phyloP scores from a whole-genome alignment of 495 filamentous ascomycete genomes.

The Cenococcum geophilum region DNA sequence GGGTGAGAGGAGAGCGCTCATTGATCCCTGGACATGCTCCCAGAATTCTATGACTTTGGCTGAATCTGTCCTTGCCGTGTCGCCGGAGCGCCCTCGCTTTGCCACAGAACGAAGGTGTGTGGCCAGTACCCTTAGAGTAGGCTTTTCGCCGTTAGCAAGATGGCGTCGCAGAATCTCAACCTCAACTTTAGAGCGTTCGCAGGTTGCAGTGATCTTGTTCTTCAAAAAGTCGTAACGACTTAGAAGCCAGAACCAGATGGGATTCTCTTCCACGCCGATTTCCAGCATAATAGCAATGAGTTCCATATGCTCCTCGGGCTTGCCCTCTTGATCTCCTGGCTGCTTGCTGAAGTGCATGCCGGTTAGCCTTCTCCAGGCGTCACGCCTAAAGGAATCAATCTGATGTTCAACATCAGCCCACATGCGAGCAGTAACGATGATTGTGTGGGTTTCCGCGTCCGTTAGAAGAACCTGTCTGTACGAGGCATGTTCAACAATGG shows the following conservation, averaged over 20 bases:
- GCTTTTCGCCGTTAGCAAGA: constrained; percentile 65
- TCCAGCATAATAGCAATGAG: constrained; percentile 82
- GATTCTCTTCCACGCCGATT: constrained; percentile 89
- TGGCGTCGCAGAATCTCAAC: constrained; percentile 83
- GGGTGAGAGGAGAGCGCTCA: constrained; percentile 63
- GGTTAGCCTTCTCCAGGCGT: constrained; percentile 71
- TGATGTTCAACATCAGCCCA: constrained; percentile 86
- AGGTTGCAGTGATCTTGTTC: constrained; percentile 67
- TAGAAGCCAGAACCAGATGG: constrained; percentile 89
- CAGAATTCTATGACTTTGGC: constrained; percentile 78
- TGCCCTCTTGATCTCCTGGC: constrained; percentile 37
- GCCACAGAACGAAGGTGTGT: constrained; percentile 65
- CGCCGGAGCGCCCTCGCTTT: constrained; percentile 39
- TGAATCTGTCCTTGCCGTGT: constrained; percentile 58
- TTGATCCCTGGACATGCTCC: constrained; percentile 69
- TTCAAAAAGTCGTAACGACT: constrained; percentile 85
- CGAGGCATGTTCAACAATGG: constrained; percentile 50
- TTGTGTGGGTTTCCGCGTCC: constrained; percentile 73
- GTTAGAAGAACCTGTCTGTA: constrained; percentile 46
- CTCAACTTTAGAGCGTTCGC: constrained; percentile 78
- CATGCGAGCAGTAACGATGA: constrained; percentile 87
- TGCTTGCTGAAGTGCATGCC: constrained; percentile 43
- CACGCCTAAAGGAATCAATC: constrained; percentile 77
- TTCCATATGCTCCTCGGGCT: constrained; percentile 79
- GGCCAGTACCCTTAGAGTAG: constrained; percentile 60